phyloP scores from a whole-genome alignment of 371 early-diverging fungal genomes.

The Apophysomyces sp. region DNA sequence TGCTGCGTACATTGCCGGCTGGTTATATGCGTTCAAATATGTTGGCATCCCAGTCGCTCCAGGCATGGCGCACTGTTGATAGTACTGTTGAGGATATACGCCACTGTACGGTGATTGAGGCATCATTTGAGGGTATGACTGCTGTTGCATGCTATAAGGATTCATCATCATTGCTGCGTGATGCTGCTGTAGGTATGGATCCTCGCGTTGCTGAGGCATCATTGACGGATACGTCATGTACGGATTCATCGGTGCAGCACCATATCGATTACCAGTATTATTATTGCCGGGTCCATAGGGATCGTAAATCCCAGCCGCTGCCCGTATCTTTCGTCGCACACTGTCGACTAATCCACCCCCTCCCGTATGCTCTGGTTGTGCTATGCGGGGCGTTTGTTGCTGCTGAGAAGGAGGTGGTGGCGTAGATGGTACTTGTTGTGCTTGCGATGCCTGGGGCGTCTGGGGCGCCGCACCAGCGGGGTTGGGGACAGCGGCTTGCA shows the following conservation, averaged over 20 bases:
- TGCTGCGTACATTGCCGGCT: background rate
- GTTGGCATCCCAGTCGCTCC: background rate
- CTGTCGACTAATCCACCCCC: background rate
- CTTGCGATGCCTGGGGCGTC: background rate
- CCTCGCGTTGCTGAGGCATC: background rate
- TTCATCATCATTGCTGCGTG: background rate
- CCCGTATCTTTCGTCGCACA: background rate
- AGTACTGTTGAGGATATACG: background rate
- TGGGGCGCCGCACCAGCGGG: background rate
- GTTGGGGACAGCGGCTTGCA: background rate
- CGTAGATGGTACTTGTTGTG: background rate
- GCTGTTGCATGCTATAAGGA: background rate
- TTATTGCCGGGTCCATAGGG: background rate
- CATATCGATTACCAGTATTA: background rate
- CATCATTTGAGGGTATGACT: background rate
- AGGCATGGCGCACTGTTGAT: background rate
- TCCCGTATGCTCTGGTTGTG: background rate
- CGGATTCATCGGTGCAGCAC: background rate
- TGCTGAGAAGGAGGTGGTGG: background rate
- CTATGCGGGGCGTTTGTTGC: background rate
- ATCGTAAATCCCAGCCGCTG: background rate
- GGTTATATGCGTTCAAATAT: background rate
- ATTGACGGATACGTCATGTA: background rate
- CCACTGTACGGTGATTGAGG: background rate
- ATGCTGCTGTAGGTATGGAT: background rate